A percentile compares a stretch with the other conserved stretches of the same genome.
Evolutionary conservation across 345 rosid species (phyloP).

Genomic region (Eucalyptus marginata): DNA sequence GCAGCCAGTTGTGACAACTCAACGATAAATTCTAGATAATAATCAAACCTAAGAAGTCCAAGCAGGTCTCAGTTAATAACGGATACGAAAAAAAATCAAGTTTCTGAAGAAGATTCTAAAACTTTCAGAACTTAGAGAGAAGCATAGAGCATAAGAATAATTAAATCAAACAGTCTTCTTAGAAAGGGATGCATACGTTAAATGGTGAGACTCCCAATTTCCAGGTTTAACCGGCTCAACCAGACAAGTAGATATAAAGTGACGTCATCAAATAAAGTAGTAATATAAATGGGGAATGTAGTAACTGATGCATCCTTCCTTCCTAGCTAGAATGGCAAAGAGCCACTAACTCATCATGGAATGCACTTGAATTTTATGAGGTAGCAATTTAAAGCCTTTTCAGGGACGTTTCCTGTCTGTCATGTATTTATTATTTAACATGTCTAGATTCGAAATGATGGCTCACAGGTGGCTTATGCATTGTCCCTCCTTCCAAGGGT

Average conservation of each 20-base stretch:
- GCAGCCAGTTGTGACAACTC: neutral
- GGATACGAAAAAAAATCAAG: neutral
- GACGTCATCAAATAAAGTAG: neutral
- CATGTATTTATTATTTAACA: neutral
- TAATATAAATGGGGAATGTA: neutral
- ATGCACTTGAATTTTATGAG: neutral
- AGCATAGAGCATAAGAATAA: neutral
- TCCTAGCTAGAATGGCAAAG: neutral
- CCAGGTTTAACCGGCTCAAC: neutral
- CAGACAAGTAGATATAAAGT: neutral
- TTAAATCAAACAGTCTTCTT: neutral
- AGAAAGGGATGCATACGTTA: neutral
- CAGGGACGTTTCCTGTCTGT: neutral
- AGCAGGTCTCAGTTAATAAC: neutral
- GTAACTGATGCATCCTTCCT: neutral
- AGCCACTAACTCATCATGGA: neutral
- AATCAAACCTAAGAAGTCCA: neutral
- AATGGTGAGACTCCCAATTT: neutral
- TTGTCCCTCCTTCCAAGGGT: neutral
- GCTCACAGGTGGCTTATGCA: neutral
- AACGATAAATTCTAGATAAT: neutral
- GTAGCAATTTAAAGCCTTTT: neutral
- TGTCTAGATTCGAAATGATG: neutral
- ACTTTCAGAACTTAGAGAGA: neutral
- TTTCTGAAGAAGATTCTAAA: neutral